A percentile compares a stretch with the other conserved stretches of the same genome.
phyloP scores from a whole-genome alignment of 768 basidiomycete genomes.

The Agrocybe pediades region DNA sequence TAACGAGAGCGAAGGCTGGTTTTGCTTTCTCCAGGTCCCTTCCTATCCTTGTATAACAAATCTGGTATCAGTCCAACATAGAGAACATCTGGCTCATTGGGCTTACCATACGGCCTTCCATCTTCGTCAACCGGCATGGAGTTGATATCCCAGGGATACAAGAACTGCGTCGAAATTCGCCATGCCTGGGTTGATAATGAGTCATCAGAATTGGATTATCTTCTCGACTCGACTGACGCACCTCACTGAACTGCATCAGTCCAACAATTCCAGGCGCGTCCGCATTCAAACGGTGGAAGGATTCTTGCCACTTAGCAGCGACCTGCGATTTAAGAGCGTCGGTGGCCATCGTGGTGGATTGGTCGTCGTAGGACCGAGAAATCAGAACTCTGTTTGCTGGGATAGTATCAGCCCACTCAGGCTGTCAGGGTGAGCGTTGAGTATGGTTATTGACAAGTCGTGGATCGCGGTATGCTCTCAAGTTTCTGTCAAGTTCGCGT shows the following conservation, averaged over 20 bases:
- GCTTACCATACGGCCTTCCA: constrained; percentile 14
- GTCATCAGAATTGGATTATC: neutral
- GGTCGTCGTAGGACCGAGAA: no score
- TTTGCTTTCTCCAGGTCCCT: constrained; percentile 52
- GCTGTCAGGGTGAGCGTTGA: no score
- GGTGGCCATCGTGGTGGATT: constrained; percentile 46
- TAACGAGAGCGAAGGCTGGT: constrained; percentile 59
- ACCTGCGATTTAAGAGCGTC: constrained; percentile 67
- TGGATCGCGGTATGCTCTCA: no score
- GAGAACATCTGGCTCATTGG: neutral
- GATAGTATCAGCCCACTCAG: no score
- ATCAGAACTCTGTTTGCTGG: no score
- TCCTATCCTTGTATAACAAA: constrained; percentile 10
- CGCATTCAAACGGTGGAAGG: constrained; percentile 65
- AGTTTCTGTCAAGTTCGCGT: no score
- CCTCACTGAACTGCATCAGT: constrained; percentile 65
- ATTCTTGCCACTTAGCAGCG: constrained; percentile 70
- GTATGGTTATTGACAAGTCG: no score
- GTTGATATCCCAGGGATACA: constrained; percentile 56
- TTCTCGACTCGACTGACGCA: constrained; percentile 21
- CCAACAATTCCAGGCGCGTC: constrained; percentile 63
- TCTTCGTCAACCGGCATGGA: constrained; percentile 9
- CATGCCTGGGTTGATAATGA: constrained; percentile 48
- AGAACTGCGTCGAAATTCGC: constrained; percentile 52
- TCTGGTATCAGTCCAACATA: constrained; percentile 5